Evolutionary conservation across 2,329 filamentous ascomycete genomes (phyloP).

Genomic region (Pseudocercospora crystallina): DNA sequence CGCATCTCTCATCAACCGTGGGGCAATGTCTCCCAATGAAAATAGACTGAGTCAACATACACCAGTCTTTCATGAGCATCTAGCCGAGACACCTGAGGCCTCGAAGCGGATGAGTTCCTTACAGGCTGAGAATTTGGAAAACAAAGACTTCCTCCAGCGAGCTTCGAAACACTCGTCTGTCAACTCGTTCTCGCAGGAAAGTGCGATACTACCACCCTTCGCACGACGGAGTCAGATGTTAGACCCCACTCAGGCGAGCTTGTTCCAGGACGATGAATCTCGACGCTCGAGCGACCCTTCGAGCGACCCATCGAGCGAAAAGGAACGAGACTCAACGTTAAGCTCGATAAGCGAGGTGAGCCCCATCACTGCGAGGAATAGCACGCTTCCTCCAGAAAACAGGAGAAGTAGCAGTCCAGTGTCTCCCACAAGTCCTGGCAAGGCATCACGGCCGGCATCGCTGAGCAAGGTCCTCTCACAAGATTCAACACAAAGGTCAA

Average conservation of each 20-base stretch:
- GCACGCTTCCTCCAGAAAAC: slow-evolving; percentile 6
- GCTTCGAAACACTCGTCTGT: slow-evolving; percentile 38
- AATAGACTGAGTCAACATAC: slow-evolving; percentile 47
- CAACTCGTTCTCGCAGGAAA: slow-evolving; percentile 31
- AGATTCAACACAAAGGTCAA: background rate
- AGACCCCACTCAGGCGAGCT: slow-evolving; percentile 30
- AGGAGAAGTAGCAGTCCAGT: slow-evolving; percentile 21
- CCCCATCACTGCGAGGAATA: slow-evolving; percentile 24
- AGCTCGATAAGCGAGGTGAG: slow-evolving; percentile 25
- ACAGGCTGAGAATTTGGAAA: slow-evolving; percentile 49
- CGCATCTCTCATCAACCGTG: slow-evolving; percentile 20
- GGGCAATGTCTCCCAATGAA: slow-evolving; percentile 1
- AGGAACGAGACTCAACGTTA: slow-evolving; percentile 19
- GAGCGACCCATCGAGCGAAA: slow-evolving; percentile 9
- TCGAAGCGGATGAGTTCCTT: slow-evolving; percentile 43
- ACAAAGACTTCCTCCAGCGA: slow-evolving; percentile 49
- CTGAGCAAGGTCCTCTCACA: slow-evolving; percentile 10
- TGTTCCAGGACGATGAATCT: slow-evolving; percentile 27
- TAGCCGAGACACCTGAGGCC: slow-evolving; percentile 52
- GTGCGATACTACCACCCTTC: slow-evolving; percentile 34
- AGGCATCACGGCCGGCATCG: slow-evolving; percentile 20
- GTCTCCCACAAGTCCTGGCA: slow-evolving; percentile 19
- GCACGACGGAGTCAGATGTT: slow-evolving; percentile 35
- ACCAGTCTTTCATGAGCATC: slow-evolving; percentile 62
- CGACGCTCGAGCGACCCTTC: slow-evolving; percentile 30